Percentiles rank a stretch among this genome's conserved stretches.
These are phyloP conservation scores for Bruguiera gymnorhiza DNA, from an alignment of 345 rosid genomes.

Conservation along the genomic window DNA sequence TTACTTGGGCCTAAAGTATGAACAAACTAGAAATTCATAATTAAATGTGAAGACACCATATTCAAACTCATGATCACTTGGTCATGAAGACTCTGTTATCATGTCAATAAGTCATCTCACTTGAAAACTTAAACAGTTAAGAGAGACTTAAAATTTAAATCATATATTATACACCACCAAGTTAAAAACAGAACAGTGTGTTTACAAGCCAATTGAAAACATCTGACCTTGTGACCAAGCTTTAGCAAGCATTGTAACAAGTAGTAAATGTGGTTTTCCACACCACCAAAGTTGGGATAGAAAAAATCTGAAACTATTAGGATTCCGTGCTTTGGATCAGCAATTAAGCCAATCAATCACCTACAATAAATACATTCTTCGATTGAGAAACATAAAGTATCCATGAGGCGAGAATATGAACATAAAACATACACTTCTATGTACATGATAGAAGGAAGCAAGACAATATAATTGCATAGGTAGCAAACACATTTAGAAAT, in stretches of 20 bases:
- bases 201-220: neutral
- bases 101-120: too few relatives aligned
- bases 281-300: constrained; percentile 97
- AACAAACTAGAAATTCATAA: too few relatives aligned
- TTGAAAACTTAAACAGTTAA: too few relatives aligned
- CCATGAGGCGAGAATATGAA: neutral
- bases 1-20: too few relatives aligned
- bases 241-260: constrained; percentile 85
- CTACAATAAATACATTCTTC: constrained; percentile 23
- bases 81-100: too few relatives aligned
- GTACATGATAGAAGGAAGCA: neutral
- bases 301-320: constrained; percentile 96
- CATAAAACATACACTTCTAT: neutral
- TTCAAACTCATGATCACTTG: too few relatives aligned
- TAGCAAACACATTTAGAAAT: neutral
- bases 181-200: neutral
- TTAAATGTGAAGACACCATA: too few relatives aligned
- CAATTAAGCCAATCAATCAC: constrained; percentile 42
- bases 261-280: constrained; percentile 86
- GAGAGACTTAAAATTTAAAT: neutral
- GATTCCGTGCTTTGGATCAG: constrained; percentile 52
- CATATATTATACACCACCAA: too few relatives aligned
- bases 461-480: neutral
- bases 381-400: neutral
- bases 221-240: constrained; percentile 89